A percentile compares a stretch with the other conserved stretches of the same genome.
Conservation (phyloP, 305 asterid genomes). For the Fraxinus nigra region DNA sequence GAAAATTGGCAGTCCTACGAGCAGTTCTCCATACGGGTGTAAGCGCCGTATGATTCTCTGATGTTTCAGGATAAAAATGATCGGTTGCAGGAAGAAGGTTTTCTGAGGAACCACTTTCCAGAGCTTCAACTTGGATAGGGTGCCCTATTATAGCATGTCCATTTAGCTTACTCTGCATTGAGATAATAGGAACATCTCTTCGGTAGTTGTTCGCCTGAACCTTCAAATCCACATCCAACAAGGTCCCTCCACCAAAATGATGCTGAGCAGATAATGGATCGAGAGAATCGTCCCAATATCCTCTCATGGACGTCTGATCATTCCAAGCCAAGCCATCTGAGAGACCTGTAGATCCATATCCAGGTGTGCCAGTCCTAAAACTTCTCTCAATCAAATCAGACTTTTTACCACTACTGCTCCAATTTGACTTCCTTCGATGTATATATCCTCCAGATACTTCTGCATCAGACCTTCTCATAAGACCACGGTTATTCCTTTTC, state of each 20-base stretch:
- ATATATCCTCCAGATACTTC: constrained; percentile 43
- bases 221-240: constrained; percentile 74
- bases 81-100: constrained; percentile 38
- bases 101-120: constrained; percentile 57
- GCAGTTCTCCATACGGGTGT: constrained; percentile 87
- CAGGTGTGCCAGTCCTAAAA: constrained; percentile 35
- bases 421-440: constrained; percentile 37
- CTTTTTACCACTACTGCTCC: constrained; percentile 37
- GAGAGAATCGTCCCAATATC: constrained; percentile 59
- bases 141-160: constrained; percentile 91
- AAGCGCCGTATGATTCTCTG: constrained; percentile 50
- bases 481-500: constrained; percentile 66
- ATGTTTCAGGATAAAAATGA: constrained; percentile 42
- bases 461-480: constrained; percentile 52
- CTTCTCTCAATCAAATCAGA: constrained; percentile 34
- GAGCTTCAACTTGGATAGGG: constrained; percentile 71
- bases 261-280: constrained; percentile 43
- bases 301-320: constrained; percentile 39
- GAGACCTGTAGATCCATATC: constrained; percentile 43
- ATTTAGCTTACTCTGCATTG: constrained; percentile 71
- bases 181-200: constrained; percentile 77
- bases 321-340: constrained; percentile 49
- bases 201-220: constrained; percentile 75
- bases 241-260: constrained; percentile 41
- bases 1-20: constrained; percentile 79